Conservation (phyloP, 2,329 filamentous ascomycete species). For the Xylaria sp. region DNA sequence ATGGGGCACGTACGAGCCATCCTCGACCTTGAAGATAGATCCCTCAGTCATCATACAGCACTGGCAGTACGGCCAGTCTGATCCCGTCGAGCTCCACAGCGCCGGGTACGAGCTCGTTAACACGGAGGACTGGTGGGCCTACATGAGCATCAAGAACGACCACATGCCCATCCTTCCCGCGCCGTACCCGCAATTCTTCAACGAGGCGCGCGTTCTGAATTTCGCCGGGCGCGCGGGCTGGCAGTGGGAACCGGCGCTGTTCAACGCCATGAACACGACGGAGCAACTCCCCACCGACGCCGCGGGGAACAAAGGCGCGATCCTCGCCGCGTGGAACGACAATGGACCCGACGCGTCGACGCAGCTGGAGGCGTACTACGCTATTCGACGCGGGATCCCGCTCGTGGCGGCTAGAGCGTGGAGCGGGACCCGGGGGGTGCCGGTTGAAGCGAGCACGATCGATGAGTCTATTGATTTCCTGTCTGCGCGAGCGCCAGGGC, state of each 20-base stretch:
- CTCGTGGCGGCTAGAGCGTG: constrained; percentile 57
- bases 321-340: constrained; percentile 61
- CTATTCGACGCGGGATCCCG: constrained; percentile 58
- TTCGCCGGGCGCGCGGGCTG: constrained; percentile 56
- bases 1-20: constrained; percentile 63
- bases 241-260: constrained; percentile 60
- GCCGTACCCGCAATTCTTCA: constrained; percentile 60
- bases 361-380: constrained; percentile 60
- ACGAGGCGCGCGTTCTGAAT: constrained; percentile 55
- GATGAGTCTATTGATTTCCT: constrained; percentile 53
- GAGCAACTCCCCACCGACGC: constrained; percentile 50
- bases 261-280: constrained; percentile 56
- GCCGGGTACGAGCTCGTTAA: constrained; percentile 57
- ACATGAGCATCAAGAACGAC: constrained; percentile 66
- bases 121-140: constrained; percentile 64
- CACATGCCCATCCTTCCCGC: constrained; percentile 59
- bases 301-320: constrained; percentile 50
- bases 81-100: constrained; percentile 54
- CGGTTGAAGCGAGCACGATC: constrained; percentile 46
- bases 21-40: constrained; percentile 49
- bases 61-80: constrained; percentile 61
- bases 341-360: constrained; percentile 61
- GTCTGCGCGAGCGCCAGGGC: constrained; percentile 53
- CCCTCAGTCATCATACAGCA: constrained; percentile 55
- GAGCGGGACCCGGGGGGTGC: constrained; percentile 53